Conservation (phyloP, 257 asterid genomes). For the Primulina tabacum region DNA sequence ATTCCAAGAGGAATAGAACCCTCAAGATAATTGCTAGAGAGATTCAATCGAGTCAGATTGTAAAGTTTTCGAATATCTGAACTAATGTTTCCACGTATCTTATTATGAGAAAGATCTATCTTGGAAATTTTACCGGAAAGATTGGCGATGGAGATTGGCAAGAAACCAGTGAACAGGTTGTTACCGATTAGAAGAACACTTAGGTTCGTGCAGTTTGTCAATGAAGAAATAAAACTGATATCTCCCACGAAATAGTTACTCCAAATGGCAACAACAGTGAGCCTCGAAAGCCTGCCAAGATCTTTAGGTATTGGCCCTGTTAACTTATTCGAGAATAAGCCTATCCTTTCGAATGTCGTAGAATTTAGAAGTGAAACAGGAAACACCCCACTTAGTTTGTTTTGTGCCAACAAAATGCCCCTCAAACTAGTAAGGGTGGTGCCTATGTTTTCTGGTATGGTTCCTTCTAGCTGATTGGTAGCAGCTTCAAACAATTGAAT, state of each 20-base stretch:
- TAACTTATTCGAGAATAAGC: slow-evolving; percentile 22
- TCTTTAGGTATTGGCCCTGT: slow-evolving; percentile 29
- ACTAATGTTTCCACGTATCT: slow-evolving; percentile 38
- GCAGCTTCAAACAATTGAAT: background rate
- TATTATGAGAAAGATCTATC: slow-evolving; percentile 23
- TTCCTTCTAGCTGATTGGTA: slow-evolving; percentile 27
- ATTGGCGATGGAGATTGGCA: slow-evolving; percentile 37
- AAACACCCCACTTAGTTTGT: slow-evolving; percentile 28
- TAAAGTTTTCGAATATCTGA: slow-evolving; percentile 29
- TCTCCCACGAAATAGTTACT: slow-evolving; percentile 23
- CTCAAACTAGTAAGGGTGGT: slow-evolving; percentile 23
- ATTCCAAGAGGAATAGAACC: slow-evolving; percentile 34
- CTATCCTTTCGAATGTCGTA: slow-evolving; percentile 12
- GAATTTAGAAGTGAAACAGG: slow-evolving; percentile 34
- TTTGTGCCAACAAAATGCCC: slow-evolving; percentile 11
- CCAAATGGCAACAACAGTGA: slow-evolving; percentile 7
- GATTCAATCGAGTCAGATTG: slow-evolving; percentile 17
- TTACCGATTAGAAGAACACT: slow-evolving; percentile 13
- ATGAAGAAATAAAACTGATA: slow-evolving; percentile 30
- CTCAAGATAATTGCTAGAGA: slow-evolving; percentile 22
- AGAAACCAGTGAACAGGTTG: slow-evolving; percentile 34
- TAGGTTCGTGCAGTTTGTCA: slow-evolving; percentile 34
- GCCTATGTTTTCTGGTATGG: slow-evolving; percentile 28
- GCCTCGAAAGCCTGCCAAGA: slow-evolving; percentile 24
- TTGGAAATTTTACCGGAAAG: slow-evolving; percentile 23